These are phyloP conservation scores for Hysterium pulicare DNA, from an alignment of 2,329 filamentous ascomycete genomes.

Conservation along the genomic window DNA sequence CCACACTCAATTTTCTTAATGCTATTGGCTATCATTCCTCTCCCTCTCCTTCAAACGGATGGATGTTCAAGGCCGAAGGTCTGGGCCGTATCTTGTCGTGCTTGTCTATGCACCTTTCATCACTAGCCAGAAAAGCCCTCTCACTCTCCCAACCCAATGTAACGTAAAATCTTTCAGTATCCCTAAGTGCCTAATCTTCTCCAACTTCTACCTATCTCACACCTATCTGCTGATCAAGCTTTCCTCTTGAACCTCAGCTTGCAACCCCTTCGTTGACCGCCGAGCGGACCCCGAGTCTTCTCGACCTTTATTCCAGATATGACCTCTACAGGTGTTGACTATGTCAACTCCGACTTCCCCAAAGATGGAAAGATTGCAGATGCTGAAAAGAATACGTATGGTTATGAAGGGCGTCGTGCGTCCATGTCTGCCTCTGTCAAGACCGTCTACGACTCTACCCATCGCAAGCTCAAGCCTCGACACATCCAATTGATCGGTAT, in stretches of 20 bases:
- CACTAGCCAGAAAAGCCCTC: not conserved
- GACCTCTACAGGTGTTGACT: constrained; percentile 35
- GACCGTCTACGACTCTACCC: constrained; percentile 37
- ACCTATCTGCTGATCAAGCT: not conserved
- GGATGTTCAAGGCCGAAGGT: no score
- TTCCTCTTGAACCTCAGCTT: constrained; percentile 5
- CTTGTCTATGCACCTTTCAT: no score
- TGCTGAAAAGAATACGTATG: constrained; percentile 25
- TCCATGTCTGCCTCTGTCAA: constrained; percentile 26
- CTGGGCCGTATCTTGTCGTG: no score
- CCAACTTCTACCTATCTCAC: not conserved
- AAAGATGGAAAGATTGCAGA: constrained; percentile 18
- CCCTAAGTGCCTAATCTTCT: not conserved
- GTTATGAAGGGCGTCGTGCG: constrained; percentile 20
- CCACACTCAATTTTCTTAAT: no score
- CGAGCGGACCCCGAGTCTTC: constrained; percentile 3
- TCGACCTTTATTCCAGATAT: constrained; percentile 16
- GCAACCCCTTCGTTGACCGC: constrained; percentile 27
- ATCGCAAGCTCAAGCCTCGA: constrained; percentile 44
- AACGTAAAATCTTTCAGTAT: not conserved
- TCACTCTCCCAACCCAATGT: not conserved
- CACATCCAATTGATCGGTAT: constrained; percentile 49
- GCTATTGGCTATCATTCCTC: no score
- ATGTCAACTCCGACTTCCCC: constrained; percentile 14
- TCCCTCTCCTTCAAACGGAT: no score